Evolutionary conservation across 768 basidiomycete species (phyloP).

Genomic region (Clathrus columnatus): DNA sequence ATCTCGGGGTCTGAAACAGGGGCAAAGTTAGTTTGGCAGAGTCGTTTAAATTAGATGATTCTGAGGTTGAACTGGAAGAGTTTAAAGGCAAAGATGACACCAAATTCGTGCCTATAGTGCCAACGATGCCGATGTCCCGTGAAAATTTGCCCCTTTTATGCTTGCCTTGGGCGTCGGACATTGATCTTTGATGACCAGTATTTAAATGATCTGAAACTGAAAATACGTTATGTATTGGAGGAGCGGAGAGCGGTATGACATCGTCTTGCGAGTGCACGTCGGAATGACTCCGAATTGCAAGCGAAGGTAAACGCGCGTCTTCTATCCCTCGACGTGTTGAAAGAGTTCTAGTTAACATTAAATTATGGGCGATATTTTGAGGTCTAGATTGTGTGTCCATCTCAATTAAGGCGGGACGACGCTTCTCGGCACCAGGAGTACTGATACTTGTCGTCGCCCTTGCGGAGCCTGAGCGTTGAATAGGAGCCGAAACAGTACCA

Average conservation of each 20-base stretch:
- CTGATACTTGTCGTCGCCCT: neutral
- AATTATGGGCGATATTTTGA: neutral
- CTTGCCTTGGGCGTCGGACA: conserved; percentile 36
- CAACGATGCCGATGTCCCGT: conserved; percentile 46
- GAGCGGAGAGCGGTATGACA: conserved; percentile 32
- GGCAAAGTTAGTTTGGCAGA: conserved; percentile 21
- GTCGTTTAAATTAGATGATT: neutral
- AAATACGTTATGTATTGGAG: neutral
- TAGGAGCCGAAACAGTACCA: conserved; percentile 35
- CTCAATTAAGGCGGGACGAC: conserved; percentile 59
- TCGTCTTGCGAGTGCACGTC: conserved; percentile 55
- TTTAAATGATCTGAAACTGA: neutral
- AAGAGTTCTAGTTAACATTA: no score
- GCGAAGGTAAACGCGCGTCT: conserved; percentile 22
- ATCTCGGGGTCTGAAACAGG: conserved; percentile 30
- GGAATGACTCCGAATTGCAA: conserved; percentile 66
- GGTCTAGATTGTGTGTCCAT: conserved; percentile 33
- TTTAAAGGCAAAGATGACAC: neutral
- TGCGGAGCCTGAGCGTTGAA: conserved; percentile 40
- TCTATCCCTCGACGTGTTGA: conserved; percentile 20
- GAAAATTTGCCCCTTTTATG: conserved; percentile 26
- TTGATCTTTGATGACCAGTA: conserved; percentile 35
- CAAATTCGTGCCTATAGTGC: conserved; percentile 26
- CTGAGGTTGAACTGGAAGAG: neutral
- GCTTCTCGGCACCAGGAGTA: conserved; percentile 55